Evolutionary conservation across 441 rosid species (phyloP), one percentile per base, ranked within the genome.

Genomic region (Cnidoscolus chayamansa): DNA sequence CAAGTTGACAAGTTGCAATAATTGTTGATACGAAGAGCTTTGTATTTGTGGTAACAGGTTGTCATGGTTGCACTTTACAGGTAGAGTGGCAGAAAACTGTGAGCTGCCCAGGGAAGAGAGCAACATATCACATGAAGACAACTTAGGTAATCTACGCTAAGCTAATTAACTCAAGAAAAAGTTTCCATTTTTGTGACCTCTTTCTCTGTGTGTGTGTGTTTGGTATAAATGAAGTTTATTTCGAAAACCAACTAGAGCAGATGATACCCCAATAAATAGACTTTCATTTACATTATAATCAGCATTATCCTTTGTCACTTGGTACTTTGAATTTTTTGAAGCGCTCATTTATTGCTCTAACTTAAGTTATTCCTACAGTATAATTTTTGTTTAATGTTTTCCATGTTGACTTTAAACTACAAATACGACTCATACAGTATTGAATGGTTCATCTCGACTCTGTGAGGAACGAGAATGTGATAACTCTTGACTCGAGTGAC

Each of bases 51-150:
- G 47, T 59, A 72, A 40, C 62, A 35, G 43, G 65, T 70, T 63
- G 35, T 51, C n/a, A 49, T 67, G 63, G 31, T 49, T 78, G 71
- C 19, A 7, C 65, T 73, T 64, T 68, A 73, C 43, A 76, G 82
- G 69, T 59, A 76, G 68, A 65, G 63, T 68, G 61, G 48, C 72
- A 48, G 80, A 76, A 43, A 67, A 55, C 59, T 71, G 63, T 67
- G 78, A 48, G 43, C 71, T 73, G 73, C 80, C 74, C 40, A 19
- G 49, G 63, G 77, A 75, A 73, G 82, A 79, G 25, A 71, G 63
- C 72, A 63, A 65, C 50, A 35, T 68, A 51, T 72, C 74, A 71
- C 65, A 5, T 64, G 82, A 81, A 51, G 78, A 76, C 72, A 68
- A 72, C 77, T 74, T 68, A 31, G 82, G 80, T 78, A 71, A 60